Evolutionary conservation across 2,329 filamentous ascomycete species (phyloP), one percentile per base, ranked within the genome.

Genomic region (Neopestalotiopsis clavispora): DNA sequence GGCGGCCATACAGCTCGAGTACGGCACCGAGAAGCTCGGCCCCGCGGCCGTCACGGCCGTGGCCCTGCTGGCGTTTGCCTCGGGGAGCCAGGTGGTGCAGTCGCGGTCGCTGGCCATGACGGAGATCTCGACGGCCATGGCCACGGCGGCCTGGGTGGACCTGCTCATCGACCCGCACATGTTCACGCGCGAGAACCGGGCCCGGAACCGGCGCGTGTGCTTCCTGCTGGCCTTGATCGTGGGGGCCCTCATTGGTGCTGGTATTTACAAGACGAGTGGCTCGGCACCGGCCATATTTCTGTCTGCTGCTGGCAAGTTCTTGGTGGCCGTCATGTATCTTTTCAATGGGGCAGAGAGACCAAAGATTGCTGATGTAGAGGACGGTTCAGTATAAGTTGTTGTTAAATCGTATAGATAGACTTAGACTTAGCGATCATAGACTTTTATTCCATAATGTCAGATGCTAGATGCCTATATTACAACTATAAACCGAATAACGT

Each of bases 41-140:
- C 59, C 78, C 0, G 70, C 75, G 7, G 83, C 86, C 0, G 75
- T 87, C 45, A 76, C 77, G 2, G 84, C 84, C 5, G 80, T 90
- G 59, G 82, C 79, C 1, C 74, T 89, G 52, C 79, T 90, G 38
- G 87, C 88, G 0, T 85, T 87, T 63, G 84, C 87, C 0, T 82
- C 87, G 0, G 88, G 89, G 0, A 86, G 83, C 62, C 89, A 91
- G 75, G 87, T 91, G 0, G 87, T 89, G 2, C 84, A 87, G 79
- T 84, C 84, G 2, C 81, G 88, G 30, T 82, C 84, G 52, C 75
- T 91, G 67, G 78, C 81, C 60, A 85, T 90, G 78, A 86, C 86
- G 0, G 89, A 91, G 75, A 90, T 91, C 73, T 89, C 83, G 69
- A 91, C 89, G 0, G 88, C 89, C 32, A 90, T 90, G 87, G 88